Conservation (phyloP, 2,329 filamentous ascomycete genomes). For the Albifimbria verrucaria region DNA sequence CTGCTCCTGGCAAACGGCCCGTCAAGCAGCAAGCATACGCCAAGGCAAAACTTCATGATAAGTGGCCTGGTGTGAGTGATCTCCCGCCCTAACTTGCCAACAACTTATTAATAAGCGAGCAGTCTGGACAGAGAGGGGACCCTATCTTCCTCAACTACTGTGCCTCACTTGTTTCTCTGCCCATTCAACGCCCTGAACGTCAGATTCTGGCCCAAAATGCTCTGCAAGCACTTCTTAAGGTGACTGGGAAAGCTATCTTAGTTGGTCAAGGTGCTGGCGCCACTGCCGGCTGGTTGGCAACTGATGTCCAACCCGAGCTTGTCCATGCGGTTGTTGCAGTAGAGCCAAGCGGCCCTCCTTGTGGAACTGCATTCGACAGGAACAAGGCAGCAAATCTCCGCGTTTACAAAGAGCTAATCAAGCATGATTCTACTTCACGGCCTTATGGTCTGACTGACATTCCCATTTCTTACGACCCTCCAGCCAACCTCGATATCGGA, state of each 20-base stretch:
- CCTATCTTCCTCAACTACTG: constrained; percentile 46
- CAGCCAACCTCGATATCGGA: constrained; percentile 11
- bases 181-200: constrained; percentile 21
- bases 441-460: constrained; percentile 39
- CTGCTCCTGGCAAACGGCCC: constrained; percentile 20
- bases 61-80: constrained; percentile 35
- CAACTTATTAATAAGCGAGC: neutral
- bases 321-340: constrained; percentile 47
- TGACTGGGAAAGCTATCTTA: constrained; percentile 38
- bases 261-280: constrained; percentile 50
- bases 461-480: constrained; percentile 39
- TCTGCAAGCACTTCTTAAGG: constrained; percentile 38
- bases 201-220: constrained; percentile 30
- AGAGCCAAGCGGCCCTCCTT: constrained; percentile 53
- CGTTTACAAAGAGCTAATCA: constrained; percentile 16
- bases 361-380: constrained; percentile 20
- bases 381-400: constrained; percentile 3
- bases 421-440: constrained; percentile 24
- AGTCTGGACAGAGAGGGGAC: constrained; percentile 39
- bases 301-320: constrained; percentile 43
- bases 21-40: constrained; percentile 15
- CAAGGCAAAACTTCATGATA: constrained; percentile 25
- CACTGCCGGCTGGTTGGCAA: constrained; percentile 42
- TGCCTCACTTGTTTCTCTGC: constrained; percentile 35
- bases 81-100: neutral